These are phyloP conservation scores for Geranium incanum DNA, from an alignment of 441 rosid species.

Conservation along the genomic window DNA sequence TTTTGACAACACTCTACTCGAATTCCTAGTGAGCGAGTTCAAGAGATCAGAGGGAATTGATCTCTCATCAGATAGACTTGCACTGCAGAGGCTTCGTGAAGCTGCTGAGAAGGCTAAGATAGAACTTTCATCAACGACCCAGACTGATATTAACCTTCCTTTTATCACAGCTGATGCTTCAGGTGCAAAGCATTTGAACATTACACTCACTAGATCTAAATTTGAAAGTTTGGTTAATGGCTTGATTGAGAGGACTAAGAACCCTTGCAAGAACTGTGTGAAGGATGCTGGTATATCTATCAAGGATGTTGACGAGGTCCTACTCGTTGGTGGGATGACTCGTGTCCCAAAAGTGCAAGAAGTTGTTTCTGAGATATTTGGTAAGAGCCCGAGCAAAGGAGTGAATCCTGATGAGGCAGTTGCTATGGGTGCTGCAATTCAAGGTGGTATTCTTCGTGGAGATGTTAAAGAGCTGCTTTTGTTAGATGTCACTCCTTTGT, in stretches of 20 bases:
- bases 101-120: conserved; percentile 99
- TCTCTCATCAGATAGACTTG: conserved; percentile 72
- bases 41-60: conserved; percentile 69
- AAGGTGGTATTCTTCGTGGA: conserved; percentile 95
- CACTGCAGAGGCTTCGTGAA: conserved; percentile 89
- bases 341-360: conserved; percentile 93
- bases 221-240: conserved; percentile 62
- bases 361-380: conserved; percentile 68
- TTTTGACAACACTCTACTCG: conserved; percentile 75
- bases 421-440: conserved; percentile 94
- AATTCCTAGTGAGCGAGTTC: conserved; percentile 70
- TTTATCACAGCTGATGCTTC: conserved; percentile 87
- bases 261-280: conserved; percentile 76
- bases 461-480: conserved; percentile 88
- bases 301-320: conserved; percentile 87
- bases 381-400: conserved; percentile 86
- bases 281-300: conserved; percentile 77
- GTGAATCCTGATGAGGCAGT: conserved; percentile 98
- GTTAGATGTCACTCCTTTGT: conserved; percentile 85
- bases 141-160: conserved; percentile 87
- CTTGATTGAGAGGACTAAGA: conserved; percentile 77
- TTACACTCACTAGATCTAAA: conserved; percentile 70
- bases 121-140: conserved; percentile 83
- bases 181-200: conserved; percentile 86
- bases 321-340: conserved; percentile 94